Evolutionary conservation across 805 yeast species (phyloP), one percentile per base, ranked within the genome.

Genomic region (Monosporozyma siamensis): DNA sequence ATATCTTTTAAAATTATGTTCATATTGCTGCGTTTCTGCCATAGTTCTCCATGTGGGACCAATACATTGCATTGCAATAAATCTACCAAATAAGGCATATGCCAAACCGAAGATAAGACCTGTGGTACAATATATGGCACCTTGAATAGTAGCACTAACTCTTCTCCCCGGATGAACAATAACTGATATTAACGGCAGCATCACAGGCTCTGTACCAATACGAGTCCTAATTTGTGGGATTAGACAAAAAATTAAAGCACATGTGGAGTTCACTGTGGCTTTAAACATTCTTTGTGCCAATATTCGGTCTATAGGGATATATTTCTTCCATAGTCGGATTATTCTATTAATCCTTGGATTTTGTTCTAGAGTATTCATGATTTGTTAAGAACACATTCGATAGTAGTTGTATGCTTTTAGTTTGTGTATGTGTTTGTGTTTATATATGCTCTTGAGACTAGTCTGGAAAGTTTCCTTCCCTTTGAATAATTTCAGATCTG

Each of bases 131-230:
- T 68, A 58, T 4, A 68, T 50, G 6, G 61, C 61, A 18, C 67
- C 66, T 46, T 72, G 74, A 21, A 72, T 59, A 51, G 72, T 70
- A 5, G 71, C 66, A 18, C 76, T 72, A 2, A 70, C 59, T 40
- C 77, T 61, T 47, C 75, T 63, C 0, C 77, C 76, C 2, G 76
- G 75, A 48, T 71, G 74, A 4, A 69, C 68, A 52, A 68, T 69
- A 12, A 71, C 75, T 1, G 74, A 65, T 4, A 69, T 63, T 32
- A 72, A 48, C 0, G 74, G 71, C 9, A 71, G 51, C 66, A 72
- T 65, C 9, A 70, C 69, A 1, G 72, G 68, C 29, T 69, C 66
- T 4, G 51, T 50, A 4, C 76, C 76, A 14, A 72, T 36, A 8
- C 48, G 54, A 8, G 36, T 47, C 21, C 66, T 48, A 1, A 69